A percentile compares a stretch with the other conserved stretches of the same genome.
phyloP scores from a whole-genome alignment of 176 grass and related monocot genomes.

The Avena eriantha region DNA sequence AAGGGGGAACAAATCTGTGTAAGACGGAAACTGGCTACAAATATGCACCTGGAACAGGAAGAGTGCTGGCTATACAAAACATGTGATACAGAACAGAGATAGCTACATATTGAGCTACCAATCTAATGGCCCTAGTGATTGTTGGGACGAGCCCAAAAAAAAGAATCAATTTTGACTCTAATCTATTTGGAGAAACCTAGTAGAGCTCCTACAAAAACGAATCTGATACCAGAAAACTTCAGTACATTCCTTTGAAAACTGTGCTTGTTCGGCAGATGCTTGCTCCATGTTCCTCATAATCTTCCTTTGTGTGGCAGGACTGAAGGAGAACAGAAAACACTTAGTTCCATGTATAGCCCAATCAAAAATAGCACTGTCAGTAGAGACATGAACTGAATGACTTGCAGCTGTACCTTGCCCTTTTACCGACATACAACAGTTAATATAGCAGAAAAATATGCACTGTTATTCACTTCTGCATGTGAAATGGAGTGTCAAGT shows the following conservation, averaged over 20 bases:
- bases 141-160: constrained; percentile 25
- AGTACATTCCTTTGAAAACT: constrained; percentile 99
- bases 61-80: constrained; percentile 42
- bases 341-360: constrained; percentile 11
- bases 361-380: constrained; percentile 11
- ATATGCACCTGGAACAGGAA: constrained; percentile 42
- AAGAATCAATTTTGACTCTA: constrained; percentile 58
- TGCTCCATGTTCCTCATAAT: constrained; percentile 95
- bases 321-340: constrained; percentile 48
- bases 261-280: constrained; percentile 95
- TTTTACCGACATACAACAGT: constrained; percentile 17
- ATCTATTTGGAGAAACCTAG: constrained; percentile 51
- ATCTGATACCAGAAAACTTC: constrained; percentile 31
- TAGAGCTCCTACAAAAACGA: constrained; percentile 31
- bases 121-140: constrained; percentile 43
- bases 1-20: not conserved
- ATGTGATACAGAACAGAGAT: constrained; percentile 33
- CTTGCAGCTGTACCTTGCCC: not conserved
- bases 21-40: constrained; percentile 34
- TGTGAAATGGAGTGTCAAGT: constrained; percentile 29
- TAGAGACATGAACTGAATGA: not conserved
- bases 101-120: constrained; percentile 45
- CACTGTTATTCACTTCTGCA: not conserved
- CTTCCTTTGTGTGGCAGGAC: constrained; percentile 95
- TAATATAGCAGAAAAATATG: constrained; percentile 23